These are phyloP conservation scores for Tolypocladium inflatum DNA, from an alignment of 2,329 filamentous ascomycete species.

Conservation along the genomic window DNA sequence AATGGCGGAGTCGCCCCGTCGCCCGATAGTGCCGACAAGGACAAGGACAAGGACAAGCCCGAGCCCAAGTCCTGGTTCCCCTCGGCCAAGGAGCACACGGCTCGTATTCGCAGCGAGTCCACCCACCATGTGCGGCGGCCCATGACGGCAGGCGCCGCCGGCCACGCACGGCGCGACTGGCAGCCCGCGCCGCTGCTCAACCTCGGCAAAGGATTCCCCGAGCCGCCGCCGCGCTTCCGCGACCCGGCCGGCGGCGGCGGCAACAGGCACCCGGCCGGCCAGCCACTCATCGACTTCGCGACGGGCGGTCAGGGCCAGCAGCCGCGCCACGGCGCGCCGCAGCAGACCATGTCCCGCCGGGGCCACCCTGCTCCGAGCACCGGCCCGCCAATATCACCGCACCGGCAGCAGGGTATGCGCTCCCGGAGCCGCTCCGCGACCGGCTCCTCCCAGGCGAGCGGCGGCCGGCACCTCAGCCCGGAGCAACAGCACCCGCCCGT, in stretches of 20 bases:
- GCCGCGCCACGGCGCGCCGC: constrained; percentile 1
- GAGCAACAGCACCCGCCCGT: constrained; percentile 8
- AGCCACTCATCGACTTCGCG: constrained; percentile 38
- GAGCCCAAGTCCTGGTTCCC: constrained; percentile 26
- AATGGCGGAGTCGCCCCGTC: constrained; percentile 25
- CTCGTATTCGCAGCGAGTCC: constrained; percentile 20
- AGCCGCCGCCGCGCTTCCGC: constrained; percentile 44
- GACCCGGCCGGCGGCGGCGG: constrained; percentile 39
- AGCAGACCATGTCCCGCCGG: constrained; percentile 5
- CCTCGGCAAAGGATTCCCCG: constrained; percentile 49
- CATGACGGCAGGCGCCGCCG: constrained; percentile 13
- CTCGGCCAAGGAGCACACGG: constrained; percentile 26
- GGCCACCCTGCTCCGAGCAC: constrained; percentile 2
- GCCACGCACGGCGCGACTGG: constrained; percentile 14
- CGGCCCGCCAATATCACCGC: not conserved
- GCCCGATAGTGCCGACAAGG: constrained; percentile 10
- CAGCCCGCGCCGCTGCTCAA: constrained; percentile 55
- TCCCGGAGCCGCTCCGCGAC: constrained; percentile 16
- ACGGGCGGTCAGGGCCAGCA: constrained; percentile 14
- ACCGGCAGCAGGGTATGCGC: not conserved
- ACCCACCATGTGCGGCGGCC: constrained; percentile 12
- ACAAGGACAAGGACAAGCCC: constrained; percentile 1
- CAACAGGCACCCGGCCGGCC: constrained; percentile 25
- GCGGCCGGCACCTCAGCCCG: constrained; percentile 1
- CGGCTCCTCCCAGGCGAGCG: constrained; percentile 4